These are phyloP conservation scores for Paraphoma chrysanthemicola DNA, from an alignment of 2,329 filamentous ascomycete species.

Conservation along the genomic window DNA sequence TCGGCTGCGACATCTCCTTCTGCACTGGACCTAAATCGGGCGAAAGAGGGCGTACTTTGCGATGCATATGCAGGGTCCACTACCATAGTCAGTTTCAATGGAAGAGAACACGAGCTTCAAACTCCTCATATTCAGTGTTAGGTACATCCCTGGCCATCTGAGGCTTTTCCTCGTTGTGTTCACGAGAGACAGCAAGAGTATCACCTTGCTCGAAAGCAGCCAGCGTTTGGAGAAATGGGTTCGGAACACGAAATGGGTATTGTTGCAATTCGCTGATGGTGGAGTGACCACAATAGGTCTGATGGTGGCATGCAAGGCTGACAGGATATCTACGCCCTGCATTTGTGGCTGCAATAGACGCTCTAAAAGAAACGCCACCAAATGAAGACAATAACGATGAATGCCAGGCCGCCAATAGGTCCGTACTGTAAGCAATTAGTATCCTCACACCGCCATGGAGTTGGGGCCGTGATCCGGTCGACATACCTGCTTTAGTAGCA, in stretches of 20 bases:
- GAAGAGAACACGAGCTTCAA: too few relatives aligned
- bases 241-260: slow-evolving; percentile 10
- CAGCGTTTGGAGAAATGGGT: neutral
- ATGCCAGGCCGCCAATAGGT: slow-evolving; percentile 79
- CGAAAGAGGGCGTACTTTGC: too few relatives aligned
- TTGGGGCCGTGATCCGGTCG: neutral
- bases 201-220: neutral
- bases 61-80: too few relatives aligned
- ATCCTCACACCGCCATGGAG: neutral
- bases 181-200: neutral
- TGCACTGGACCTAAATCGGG: too few relatives aligned
- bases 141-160: too few relatives aligned
- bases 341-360: neutral
- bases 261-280: slow-evolving; percentile 1
- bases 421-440: slow-evolving; percentile 68
- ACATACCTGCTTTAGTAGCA: slow-evolving; percentile 83
- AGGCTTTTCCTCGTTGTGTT: neutral
- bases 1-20: too few relatives aligned
- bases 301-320: slow-evolving; percentile 3
- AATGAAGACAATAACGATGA: slow-evolving; percentile 85
- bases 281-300: neutral
- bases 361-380: slow-evolving; percentile 90
- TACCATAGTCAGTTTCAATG: too few relatives aligned
- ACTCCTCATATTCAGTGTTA: too few relatives aligned
- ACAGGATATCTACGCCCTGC: neutral